These are phyloP conservation scores for Mediolabrus comicus DNA, from an alignment of 108 stramenopile genomes.

Conservation along the genomic window DNA sequence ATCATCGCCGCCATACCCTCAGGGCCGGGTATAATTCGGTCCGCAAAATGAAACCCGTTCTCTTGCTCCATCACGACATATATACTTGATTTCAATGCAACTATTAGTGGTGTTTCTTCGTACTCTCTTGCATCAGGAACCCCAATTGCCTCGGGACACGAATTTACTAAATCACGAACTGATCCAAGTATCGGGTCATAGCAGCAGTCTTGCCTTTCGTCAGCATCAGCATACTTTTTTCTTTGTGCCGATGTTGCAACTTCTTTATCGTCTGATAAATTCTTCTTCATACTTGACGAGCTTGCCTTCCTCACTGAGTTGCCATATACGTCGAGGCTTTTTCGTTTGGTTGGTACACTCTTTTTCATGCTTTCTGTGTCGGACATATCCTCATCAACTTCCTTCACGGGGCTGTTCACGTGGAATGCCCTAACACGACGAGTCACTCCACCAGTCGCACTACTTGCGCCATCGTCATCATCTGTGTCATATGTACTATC, in stretches of 20 bases:
- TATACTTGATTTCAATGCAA: conserved; percentile 69
- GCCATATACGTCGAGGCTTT: conserved; percentile 3
- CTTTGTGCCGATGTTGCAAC: not conserved
- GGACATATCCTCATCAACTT: conserved; percentile 7
- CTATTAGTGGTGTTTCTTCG: conserved; percentile 75
- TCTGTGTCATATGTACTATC: not conserved
- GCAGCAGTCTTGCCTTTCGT: conserved; percentile 32
- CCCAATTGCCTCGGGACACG: conserved; percentile 64
- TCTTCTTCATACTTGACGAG: not conserved
- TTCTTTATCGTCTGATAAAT: not conserved
- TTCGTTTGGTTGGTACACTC: conserved; percentile 13
- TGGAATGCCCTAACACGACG: conserved; percentile 12
- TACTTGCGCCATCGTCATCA: not conserved
- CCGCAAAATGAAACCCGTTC: conserved; percentile 11
- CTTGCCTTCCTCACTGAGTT: not conserved
- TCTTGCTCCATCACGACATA: conserved; percentile 48
- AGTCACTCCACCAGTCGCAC: not conserved
- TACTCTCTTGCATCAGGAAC: conserved; percentile 75
- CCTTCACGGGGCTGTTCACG: not conserved
- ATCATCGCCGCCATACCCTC: not conserved
- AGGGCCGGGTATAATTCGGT: not conserved
- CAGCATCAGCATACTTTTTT: conserved; percentile 18
- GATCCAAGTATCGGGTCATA: conserved; percentile 26
- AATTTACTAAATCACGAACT: conserved; percentile 49
- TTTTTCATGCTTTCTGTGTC: not conserved